A percentile compares a stretch with the other conserved stretches of the same genome.
These are phyloP conservation scores for Thielaviopsis musarum DNA, from an alignment of 2,329 filamentous ascomycete genomes.

Conservation along the genomic window DNA sequence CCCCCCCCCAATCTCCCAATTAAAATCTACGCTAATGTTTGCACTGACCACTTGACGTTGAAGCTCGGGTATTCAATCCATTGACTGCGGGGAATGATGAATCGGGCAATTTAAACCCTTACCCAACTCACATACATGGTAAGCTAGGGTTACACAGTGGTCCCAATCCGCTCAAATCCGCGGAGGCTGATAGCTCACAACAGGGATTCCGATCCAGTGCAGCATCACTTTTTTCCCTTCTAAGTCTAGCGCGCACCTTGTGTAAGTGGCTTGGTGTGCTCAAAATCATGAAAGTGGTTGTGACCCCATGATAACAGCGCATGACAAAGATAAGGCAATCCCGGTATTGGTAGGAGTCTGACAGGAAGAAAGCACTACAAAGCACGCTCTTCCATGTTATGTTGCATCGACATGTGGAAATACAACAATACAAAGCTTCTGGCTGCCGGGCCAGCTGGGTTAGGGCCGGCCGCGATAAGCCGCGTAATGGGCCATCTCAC, in stretches of 20 bases:
- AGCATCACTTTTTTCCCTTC: not conserved
- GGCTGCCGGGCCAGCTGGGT: not conserved
- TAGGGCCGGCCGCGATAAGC: not conserved
- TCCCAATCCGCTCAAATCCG: not conserved
- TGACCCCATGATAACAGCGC: not conserved
- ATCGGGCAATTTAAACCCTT: too few relatives aligned
- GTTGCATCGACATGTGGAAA: not conserved
- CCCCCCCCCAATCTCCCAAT: too few relatives aligned
- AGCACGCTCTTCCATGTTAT: not conserved
- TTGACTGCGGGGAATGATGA: too few relatives aligned
- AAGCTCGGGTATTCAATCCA: too few relatives aligned
- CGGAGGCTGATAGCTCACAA: not conserved
- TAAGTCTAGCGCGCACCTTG: not conserved
- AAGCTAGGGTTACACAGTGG: too few relatives aligned
- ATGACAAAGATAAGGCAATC: not conserved
- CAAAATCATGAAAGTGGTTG: not conserved
- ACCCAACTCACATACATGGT: too few relatives aligned
- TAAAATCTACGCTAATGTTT: too few relatives aligned
- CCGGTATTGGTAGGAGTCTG: not conserved
- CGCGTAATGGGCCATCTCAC: not conserved
- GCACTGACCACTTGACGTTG: too few relatives aligned
- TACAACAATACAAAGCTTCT: too few relatives aligned
- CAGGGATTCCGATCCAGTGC: not conserved
- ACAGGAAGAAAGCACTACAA: too few relatives aligned
- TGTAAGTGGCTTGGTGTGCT: not conserved